phyloP scores from a whole-genome alignment of 768 basidiomycete species.

The Panaeolus papilionaceus region DNA sequence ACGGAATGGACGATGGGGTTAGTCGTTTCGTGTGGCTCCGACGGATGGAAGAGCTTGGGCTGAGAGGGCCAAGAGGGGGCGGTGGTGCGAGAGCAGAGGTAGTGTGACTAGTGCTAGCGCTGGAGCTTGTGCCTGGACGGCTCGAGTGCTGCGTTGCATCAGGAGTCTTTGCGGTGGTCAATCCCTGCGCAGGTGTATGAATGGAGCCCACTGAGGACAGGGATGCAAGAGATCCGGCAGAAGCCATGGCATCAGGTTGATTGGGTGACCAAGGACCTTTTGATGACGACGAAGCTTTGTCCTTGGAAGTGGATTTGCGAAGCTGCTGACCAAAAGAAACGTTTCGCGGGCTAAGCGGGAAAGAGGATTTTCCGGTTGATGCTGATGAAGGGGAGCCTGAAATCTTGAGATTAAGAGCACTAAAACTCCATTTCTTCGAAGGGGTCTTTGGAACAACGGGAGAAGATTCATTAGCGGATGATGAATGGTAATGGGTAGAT shows the following conservation, averaged over 20 bases:
- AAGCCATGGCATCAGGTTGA: slow-evolving; percentile 78
- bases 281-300: slow-evolving; percentile 53
- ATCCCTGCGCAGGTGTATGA: slow-evolving; percentile 52
- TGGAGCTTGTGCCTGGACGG: slow-evolving; percentile 79
- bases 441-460: slow-evolving; percentile 72
- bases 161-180: slow-evolving; percentile 62
- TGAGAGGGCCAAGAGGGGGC: slow-evolving; percentile 62
- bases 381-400: slow-evolving; percentile 68
- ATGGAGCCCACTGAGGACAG: slow-evolving; percentile 76
- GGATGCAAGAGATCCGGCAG: slow-evolving; percentile 78
- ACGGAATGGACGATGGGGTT: slow-evolving; percentile 92
- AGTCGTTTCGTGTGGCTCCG: slow-evolving; percentile 80
- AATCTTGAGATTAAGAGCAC: slow-evolving; percentile 78
- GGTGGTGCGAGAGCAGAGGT: slow-evolving; percentile 60
- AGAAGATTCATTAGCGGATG: slow-evolving; percentile 48
- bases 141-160: slow-evolving; percentile 62
- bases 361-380: slow-evolving; percentile 59
- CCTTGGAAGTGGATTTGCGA: slow-evolving; percentile 74
- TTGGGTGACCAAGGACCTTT: slow-evolving; percentile 69
- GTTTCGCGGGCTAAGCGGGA: slow-evolving; percentile 71
- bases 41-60: slow-evolving; percentile 73
- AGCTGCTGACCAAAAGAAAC: slow-evolving; percentile 71
- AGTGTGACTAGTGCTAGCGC: slow-evolving; percentile 70
- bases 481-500: slow-evolving; percentile 43
- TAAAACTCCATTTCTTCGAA: slow-evolving; percentile 97